Percentiles rank a stretch among this genome's conserved stretches.
These are phyloP conservation scores for Pachyrhizus erosus DNA, from an alignment of 306 rosid species.

Conservation along the genomic window DNA sequence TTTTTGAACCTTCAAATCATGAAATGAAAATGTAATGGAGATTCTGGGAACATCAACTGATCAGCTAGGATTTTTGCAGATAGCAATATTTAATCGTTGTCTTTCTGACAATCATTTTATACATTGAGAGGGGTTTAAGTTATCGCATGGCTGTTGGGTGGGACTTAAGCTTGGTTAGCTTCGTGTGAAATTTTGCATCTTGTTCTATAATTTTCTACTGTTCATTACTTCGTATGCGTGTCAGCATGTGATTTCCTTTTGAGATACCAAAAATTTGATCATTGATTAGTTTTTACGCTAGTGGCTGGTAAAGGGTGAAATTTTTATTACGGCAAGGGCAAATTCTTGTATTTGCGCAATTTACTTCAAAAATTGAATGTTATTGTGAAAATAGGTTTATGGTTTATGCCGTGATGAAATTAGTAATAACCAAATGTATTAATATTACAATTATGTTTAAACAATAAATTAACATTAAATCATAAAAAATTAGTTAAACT, in stretches of 20 bases:
- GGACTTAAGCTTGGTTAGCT: conserved; percentile 17
- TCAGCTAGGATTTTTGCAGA: conserved; percentile 34
- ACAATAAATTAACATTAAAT: background rate
- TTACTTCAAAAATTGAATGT: background rate
- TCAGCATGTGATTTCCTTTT: background rate
- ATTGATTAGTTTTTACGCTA: background rate
- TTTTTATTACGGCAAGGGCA: too few relatives aligned
- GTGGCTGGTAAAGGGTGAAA: background rate
- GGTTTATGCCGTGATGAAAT: background rate
- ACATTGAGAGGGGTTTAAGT: conserved; percentile 34
- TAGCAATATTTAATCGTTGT: conserved; percentile 33
- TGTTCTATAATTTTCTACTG: background rate
- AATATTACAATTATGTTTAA: too few relatives aligned
- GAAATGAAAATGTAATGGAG: conserved; percentile 36
- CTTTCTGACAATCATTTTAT: conserved; percentile 30
- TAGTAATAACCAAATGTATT: too few relatives aligned
- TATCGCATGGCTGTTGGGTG: conserved; percentile 31
- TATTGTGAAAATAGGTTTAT: too few relatives aligned
- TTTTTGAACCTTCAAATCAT: conserved; percentile 29
- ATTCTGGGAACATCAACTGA: conserved; percentile 11
- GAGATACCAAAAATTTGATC: background rate
- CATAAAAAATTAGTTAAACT: too few relatives aligned
- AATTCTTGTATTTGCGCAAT: background rate
- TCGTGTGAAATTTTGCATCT: conserved; percentile 43
- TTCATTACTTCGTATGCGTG: background rate